Evolutionary conservation across 352 stramenopile genomes (phyloP).

Genomic region (Plasmopara muralis): DNA sequence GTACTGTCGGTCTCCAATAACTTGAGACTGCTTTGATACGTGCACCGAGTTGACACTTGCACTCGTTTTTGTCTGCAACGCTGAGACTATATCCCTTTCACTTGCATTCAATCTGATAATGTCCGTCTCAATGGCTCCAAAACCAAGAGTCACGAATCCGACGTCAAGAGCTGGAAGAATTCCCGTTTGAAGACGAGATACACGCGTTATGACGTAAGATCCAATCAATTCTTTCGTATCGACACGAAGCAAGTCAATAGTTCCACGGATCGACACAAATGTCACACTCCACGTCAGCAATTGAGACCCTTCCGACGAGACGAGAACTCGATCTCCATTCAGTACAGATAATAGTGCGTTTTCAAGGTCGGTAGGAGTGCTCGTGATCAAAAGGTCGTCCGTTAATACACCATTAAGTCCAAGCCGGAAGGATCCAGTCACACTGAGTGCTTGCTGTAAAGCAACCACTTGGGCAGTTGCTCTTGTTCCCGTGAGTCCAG

Average conservation of each 20-base stretch:
- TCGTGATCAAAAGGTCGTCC: background rate
- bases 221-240: background rate
- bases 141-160: background rate
- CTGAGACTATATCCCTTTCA: background rate
- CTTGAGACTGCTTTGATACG: background rate
- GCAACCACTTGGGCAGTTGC: background rate
- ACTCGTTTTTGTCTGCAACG: background rate
- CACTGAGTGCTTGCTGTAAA: background rate
- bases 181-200: constrained; percentile 1
- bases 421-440: background rate
- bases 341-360: background rate
- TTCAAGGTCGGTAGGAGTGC: background rate
- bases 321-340: background rate
- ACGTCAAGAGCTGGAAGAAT: constrained; percentile 1
- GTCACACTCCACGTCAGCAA: background rate
- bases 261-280: background rate
- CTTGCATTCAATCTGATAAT: background rate
- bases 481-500: background rate
- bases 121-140: background rate
- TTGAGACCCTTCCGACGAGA: background rate
- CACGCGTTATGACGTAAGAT: background rate
- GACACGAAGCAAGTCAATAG: background rate
- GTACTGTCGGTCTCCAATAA: background rate
- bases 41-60: background rate
- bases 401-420: background rate